Base-by-base conservation (phyloP, 257 asterid species). In the Fraxinus quadrangulata region DNA sequence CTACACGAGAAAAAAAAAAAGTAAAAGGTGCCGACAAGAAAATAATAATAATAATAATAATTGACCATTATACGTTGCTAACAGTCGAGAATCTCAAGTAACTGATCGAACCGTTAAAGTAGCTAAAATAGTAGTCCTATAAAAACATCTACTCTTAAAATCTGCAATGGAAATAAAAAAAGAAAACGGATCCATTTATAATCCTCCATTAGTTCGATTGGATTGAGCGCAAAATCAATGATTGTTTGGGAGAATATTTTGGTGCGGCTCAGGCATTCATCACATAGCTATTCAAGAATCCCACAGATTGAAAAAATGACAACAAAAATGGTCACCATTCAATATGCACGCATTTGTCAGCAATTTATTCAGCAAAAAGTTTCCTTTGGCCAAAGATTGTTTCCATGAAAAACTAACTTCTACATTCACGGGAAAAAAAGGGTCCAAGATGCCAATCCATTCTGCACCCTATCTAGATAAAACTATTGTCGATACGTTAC, bases 241-340 rank as follows among this genome's bases (percentile, higher is more conserved):
- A 75, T 75, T 61, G 9, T 61, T 23, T 61, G 26, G 59, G 45
- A 75, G 78, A 75, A 21, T 59, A n/a, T 59, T n/a, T 59, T 59
- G 67, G 67, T 59, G 67, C 28, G 67, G 30, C 14, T 59, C 28
- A n/a, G 14, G 66, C 63, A 54, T n/a, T 28, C 66, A 56, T 56
- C 67, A 56, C 67, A 56, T 56, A 28, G 13, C 31, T 21, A 59
- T 21, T 59, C 14, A 59, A 59, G 67, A 23, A 59, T 59, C 66
- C 14, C 23, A 28, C 19, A 23, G 4, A 14, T 6, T 31, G 11
- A 3, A 5, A 14, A 74, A 14, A 42, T 42, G 49, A 42, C 16
- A 42, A 42, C 16, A 42, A 40, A 37, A 30, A 28, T 73, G 77
- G 59, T 34, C 28, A 37, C 78, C 78, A 39, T 37, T 33, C 71